phyloP scores from a whole-genome alignment of 163 green algal species.

The Scenedesmus sp. region DNA sequence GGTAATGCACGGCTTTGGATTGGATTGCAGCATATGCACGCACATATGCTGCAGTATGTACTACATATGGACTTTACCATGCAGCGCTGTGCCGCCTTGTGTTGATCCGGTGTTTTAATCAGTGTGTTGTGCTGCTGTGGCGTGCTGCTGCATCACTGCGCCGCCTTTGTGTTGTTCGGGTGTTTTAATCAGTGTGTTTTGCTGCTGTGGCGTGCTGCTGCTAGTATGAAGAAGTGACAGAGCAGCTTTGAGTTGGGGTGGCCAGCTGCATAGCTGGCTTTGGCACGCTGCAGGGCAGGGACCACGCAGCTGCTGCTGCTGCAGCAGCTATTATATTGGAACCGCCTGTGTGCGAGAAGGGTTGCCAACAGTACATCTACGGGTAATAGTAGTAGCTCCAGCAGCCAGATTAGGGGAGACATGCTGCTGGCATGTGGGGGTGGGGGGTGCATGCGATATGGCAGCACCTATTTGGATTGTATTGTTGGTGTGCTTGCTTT shows the following conservation, averaged over 20 bases:
- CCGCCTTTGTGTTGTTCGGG: not conserved
- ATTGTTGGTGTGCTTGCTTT: too few species aligned
- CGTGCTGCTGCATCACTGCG: not conserved
- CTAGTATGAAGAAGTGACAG: not conserved
- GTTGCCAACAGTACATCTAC: not conserved
- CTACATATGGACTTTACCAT: not conserved
- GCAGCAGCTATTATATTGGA: not conserved
- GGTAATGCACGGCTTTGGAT: not conserved
- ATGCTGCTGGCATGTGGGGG: too few species aligned
- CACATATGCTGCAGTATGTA: not conserved
- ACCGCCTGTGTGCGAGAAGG: not conserved
- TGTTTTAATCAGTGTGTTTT: not conserved
- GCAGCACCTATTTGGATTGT: too few species aligned
- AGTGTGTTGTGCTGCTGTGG: not conserved
- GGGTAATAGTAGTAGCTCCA: not conserved
- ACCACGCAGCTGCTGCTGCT: not conserved
- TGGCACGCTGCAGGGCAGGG: not conserved
- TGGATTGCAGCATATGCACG: not conserved
- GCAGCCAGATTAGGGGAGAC: too few species aligned
- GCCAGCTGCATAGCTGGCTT: not conserved
- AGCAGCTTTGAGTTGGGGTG: not conserved
- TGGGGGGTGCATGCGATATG: too few species aligned
- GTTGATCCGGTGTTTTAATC: not conserved
- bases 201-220: not conserved
- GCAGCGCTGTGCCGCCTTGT: not conserved